phyloP scores from a whole-genome alignment of 2,329 filamentous ascomycete species.

The Alternaria sp. region DNA sequence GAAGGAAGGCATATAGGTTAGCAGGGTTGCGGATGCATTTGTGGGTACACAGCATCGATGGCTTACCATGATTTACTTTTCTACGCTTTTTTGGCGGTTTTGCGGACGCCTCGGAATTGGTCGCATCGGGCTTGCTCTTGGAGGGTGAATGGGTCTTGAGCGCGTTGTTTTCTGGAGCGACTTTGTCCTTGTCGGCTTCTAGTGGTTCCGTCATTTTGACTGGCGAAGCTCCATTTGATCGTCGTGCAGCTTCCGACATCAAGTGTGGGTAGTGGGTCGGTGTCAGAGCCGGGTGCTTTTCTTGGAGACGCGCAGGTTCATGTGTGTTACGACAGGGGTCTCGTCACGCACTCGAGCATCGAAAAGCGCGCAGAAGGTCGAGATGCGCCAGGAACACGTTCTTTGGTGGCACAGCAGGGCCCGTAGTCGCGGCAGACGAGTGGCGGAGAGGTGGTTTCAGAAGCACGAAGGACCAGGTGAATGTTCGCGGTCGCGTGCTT shows the following conservation, averaged over 20 bases:
- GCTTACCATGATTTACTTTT: constrained; percentile 61
- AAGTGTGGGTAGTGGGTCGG: constrained; percentile 39
- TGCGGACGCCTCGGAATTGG: constrained; percentile 38
- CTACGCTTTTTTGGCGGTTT: constrained; percentile 56
- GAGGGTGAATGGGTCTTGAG: constrained; percentile 38
- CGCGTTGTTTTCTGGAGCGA: constrained; percentile 30
- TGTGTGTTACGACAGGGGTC: constrained; percentile 33
- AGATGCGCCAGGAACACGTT: constrained; percentile 36
- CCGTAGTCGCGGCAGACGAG: constrained; percentile 21
- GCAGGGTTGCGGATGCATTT: constrained; percentile 31
- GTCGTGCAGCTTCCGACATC: constrained; percentile 48
- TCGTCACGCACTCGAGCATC: constrained; percentile 27
- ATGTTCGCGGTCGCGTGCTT: constrained; percentile 38
- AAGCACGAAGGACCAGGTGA: constrained; percentile 32
- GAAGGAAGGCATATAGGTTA: constrained; percentile 32
- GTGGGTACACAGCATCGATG: constrained; percentile 29
- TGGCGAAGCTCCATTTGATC: constrained; percentile 47
- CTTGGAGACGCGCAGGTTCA: constrained; percentile 32
- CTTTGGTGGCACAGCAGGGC: constrained; percentile 31
- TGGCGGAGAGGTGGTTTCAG: constrained; percentile 28
- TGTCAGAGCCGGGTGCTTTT: constrained; percentile 37
- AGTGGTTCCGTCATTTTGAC: constrained; percentile 42
- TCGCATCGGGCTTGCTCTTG: constrained; percentile 37
- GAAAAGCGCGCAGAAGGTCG: constrained; percentile 25
- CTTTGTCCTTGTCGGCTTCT: constrained; percentile 38